phyloP scores from a whole-genome alignment of 208 protist species.

The Vickermania ingenoplastis region DNA sequence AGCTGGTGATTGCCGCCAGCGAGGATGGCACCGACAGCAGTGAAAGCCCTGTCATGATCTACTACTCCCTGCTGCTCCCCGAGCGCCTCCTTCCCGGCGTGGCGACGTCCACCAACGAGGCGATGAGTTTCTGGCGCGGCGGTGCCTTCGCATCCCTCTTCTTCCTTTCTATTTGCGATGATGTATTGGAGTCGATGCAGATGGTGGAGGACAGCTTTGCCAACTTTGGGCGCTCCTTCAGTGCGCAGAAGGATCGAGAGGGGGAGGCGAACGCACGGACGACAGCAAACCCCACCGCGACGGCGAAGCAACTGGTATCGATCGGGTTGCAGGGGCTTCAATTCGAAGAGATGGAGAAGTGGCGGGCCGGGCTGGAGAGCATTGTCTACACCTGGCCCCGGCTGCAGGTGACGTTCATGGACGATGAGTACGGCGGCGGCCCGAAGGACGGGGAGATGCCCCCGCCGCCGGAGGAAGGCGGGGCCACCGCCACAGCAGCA shows the following conservation, averaged over 20 bases:
- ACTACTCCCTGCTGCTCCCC: slow-evolving; percentile 59
- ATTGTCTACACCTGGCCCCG: slow-evolving; percentile 23
- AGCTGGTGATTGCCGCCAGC: slow-evolving; percentile 39
- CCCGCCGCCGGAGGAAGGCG: background rate
- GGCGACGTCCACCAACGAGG: background rate
- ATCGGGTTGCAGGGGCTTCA: slow-evolving; percentile 21
- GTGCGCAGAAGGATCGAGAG: slow-evolving; percentile 3
- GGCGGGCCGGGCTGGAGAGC: slow-evolving; percentile 21
- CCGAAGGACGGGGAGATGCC: background rate
- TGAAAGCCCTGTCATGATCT: slow-evolving; percentile 29
- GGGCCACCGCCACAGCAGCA: background rate
- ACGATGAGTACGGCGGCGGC: background rate
- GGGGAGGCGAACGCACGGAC: slow-evolving; percentile 10
- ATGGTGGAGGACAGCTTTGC: slow-evolving; percentile 48
- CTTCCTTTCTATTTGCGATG: slow-evolving; percentile 48
- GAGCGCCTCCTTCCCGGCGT: slow-evolving; percentile 29
- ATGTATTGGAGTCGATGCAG: slow-evolving; percentile 51
- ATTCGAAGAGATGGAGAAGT: slow-evolving; percentile 16
- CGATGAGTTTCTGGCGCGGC: slow-evolving; percentile 7
- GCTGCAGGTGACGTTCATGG: slow-evolving; percentile 3
- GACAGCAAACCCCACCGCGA: slow-evolving; percentile 4
- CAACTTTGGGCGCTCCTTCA: slow-evolving; percentile 3
- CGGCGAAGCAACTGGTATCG: slow-evolving; percentile 15
- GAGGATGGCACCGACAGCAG: slow-evolving; percentile 26
- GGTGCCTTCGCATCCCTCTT: slow-evolving; percentile 35